Conservation (phyloP, 1,284 basidiomycete genomes). For the Laetiporus sulphureus region DNA sequence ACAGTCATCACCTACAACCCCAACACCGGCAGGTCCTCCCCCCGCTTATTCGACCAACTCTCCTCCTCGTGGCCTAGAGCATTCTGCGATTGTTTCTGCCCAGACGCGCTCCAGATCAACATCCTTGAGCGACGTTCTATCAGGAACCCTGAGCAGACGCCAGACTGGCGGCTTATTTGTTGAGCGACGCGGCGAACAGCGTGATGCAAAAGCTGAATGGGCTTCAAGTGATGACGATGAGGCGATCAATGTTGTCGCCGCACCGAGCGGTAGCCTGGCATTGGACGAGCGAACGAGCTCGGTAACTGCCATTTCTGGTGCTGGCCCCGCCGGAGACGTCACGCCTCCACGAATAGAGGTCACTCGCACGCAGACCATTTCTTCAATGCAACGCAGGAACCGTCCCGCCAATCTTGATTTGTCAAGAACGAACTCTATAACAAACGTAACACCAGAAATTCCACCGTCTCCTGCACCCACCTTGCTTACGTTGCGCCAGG, state of each 20-base stretch:
- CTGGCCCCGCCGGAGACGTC: conserved; percentile 14
- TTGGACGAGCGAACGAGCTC: conserved; percentile 77
- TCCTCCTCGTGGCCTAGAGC: conserved; percentile 21
- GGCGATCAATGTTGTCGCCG: conserved; percentile 72
- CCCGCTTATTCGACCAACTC: conserved; percentile 44
- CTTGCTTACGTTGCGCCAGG: conserved; percentile 56
- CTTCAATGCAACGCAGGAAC: conserved; percentile 34
- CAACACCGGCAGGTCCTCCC: conserved; percentile 40
- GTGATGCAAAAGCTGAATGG: conserved; percentile 62
- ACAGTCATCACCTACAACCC: conserved; percentile 19
- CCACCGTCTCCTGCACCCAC: conserved; percentile 58
- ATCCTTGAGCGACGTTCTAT: conserved; percentile 56
- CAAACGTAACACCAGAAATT: conserved; percentile 33
- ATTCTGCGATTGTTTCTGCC: conserved; percentile 25
- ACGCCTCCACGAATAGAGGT: conserved; percentile 17
- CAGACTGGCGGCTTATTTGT: conserved; percentile 19
- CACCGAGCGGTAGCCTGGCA: conserved; percentile 70
- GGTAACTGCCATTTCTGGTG: conserved; percentile 29
- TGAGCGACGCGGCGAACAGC: conserved; percentile 27
- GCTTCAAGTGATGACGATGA: conserved; percentile 74
- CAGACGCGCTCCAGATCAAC: conserved; percentile 39
- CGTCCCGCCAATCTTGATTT: conserved; percentile 64
- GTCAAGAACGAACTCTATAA: conserved; percentile 30
- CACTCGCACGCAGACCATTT: conserved; percentile 23
- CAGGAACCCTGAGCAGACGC: conserved; percentile 31